These are phyloP conservation scores for Cylindrotheca fusiformis DNA, from an alignment of 108 stramenopile genomes.

Conservation along the genomic window DNA sequence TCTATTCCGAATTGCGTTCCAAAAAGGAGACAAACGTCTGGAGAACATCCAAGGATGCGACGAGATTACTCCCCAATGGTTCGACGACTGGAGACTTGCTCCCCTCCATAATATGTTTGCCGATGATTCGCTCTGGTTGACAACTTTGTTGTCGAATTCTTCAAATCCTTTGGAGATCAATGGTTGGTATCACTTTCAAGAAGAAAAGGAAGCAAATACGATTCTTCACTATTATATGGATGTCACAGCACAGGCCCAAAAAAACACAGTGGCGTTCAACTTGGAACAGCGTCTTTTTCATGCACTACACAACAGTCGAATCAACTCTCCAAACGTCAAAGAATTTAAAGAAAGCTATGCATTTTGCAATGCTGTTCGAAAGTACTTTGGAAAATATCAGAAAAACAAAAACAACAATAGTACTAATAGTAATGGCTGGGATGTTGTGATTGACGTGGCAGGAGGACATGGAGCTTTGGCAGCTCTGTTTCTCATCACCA, in stretches of 20 bases:
- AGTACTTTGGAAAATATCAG: constrained; percentile 23
- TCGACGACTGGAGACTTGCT: constrained; percentile 47
- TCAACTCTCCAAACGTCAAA: constrained; percentile 60
- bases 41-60: constrained; percentile 54
- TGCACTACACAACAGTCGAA: constrained; percentile 48
- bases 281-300: constrained; percentile 69
- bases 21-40: constrained; percentile 10
- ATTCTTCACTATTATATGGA: constrained; percentile 65
- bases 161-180: constrained; percentile 35
- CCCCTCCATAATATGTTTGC: constrained; percentile 84
- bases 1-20: constrained; percentile 48
- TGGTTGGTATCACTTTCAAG: constrained; percentile 71
- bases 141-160: constrained; percentile 30
- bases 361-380: constrained; percentile 62
- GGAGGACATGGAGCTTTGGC: constrained; percentile 80
- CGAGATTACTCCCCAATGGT: constrained; percentile 77
- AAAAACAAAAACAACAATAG: constrained; percentile 3
- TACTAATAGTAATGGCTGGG: constrained; percentile 6
- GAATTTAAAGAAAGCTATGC: constrained; percentile 76
- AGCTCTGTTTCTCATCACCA: constrained; percentile 67
- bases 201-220: constrained; percentile 52
- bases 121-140: constrained; percentile 76
- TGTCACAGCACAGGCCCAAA: not conserved
- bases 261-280: not conserved
- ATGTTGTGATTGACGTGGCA: constrained; percentile 71